These are phyloP conservation scores for Suhomyces canberraensis DNA, from an alignment of 805 yeast genomes.

Conservation along the genomic window DNA sequence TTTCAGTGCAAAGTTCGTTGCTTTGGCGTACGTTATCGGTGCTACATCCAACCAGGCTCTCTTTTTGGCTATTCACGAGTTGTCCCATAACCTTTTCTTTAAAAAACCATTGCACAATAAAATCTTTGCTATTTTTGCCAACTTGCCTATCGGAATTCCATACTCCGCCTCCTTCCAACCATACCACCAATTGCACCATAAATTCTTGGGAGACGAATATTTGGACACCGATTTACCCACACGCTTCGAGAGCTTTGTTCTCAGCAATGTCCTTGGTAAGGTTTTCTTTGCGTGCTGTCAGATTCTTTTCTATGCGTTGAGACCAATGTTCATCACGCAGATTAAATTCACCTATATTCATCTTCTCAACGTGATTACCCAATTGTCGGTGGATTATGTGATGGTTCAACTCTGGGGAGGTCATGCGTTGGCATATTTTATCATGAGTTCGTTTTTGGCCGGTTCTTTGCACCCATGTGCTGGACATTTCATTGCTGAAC, in stretches of 20 bases:
- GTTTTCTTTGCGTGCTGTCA: constrained; percentile 89
- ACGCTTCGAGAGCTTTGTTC: constrained; percentile 63
- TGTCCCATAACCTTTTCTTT: constrained; percentile 82
- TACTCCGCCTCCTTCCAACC: constrained; percentile 87
- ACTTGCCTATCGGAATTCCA: constrained; percentile 86
- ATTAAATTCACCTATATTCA: constrained; percentile 75
- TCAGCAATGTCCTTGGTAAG: constrained; percentile 79
- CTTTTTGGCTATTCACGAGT: constrained; percentile 85
- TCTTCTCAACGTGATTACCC: constrained; percentile 61
- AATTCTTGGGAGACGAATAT: constrained; percentile 78
- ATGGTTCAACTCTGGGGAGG: constrained; percentile 62
- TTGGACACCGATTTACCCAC: constrained; percentile 91
- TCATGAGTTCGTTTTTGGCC: constrained; percentile 78
- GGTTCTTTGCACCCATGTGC: constrained; percentile 94
- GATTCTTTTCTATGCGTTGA: constrained; percentile 80
- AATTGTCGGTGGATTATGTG: constrained; percentile 54
- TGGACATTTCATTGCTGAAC: constrained; percentile 96
- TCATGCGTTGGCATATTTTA: constrained; percentile 61
- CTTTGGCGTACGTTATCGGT: constrained; percentile 73
- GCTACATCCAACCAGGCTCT: constrained; percentile 84
- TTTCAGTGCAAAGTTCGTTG: constrained; percentile 51
- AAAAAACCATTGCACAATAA: constrained; percentile 74
- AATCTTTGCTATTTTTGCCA: constrained; percentile 70
- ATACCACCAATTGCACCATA: constrained; percentile 88
- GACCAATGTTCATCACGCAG: constrained; percentile 84